Base-by-base conservation (phyloP, 2,329 filamentous ascomycete genomes). In the Fusarium brachygibbosum region DNA sequence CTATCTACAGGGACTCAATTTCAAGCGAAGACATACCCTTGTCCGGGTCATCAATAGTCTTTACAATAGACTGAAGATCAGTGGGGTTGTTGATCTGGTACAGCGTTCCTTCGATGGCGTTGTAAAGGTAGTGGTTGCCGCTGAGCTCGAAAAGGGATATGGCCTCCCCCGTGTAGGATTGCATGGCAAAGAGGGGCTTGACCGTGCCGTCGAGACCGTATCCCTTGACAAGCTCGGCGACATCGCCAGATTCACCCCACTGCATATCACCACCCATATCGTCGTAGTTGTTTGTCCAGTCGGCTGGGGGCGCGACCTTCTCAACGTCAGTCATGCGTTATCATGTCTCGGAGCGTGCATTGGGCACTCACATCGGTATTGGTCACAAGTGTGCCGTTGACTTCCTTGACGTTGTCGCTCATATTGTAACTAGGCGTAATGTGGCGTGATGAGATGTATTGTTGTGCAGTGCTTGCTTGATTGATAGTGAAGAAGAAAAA, bases 111-210 rank as follows among this genome's bases (percentile, higher is more conserved):
- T 45, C 38, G 14, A 45, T 29, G 17, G 29, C 41, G n/a, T 55
- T 48, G 1, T 6, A 55, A 8, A 55, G 7, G 8, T 31, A 55
- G 19, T 48, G 12, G 2, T 16, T 11, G 25, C 32, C 41, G 11
- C 19, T 13, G 19, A 38, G 7, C 6, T 55, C 41, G 25, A 38
- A 48, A 13, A 55, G 41, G 2, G 25, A 55, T 0, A 55, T 4
- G 11, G 25, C 32, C 16, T 49, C 32, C 9, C 52, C 52, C 0
- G 52, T 55, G 11, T 32, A 55, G 2, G 16, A 3, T 16, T 37
- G 2, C 51, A 46, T 54, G 7, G 29, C 51, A 14, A 48, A 55
- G 2, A 48, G 52, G 14, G 52, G 52, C 32, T 48, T 16, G 19
- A 55, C 17, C 1, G n/a, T 35, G 4, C 52, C 52, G 0, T 48